Percentiles rank a stretch among this genome's conserved stretches.
phyloP scores from a whole-genome alignment of 1,284 basidiomycete genomes.

The Pseudomicrostroma phylloplanum region DNA sequence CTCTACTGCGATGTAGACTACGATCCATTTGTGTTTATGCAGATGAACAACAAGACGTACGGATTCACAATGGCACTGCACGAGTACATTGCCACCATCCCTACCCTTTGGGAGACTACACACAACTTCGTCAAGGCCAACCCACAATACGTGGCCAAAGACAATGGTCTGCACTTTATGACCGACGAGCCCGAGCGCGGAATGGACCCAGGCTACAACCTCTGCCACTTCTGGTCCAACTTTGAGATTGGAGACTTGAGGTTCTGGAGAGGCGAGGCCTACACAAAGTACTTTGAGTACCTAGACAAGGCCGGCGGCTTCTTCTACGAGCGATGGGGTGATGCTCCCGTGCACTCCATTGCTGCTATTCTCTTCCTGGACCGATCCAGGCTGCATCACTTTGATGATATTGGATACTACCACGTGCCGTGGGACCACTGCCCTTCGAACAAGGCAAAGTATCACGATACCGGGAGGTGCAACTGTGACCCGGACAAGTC shows the following conservation, averaged over 20 bases:
- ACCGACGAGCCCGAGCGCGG: conserved; percentile 65
- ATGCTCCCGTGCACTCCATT: conserved; percentile 60
- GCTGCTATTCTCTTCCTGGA: conserved; percentile 41
- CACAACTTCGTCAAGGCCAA: conserved; percentile 65
- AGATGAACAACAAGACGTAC: conserved; percentile 64
- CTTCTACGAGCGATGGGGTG: conserved; percentile 65
- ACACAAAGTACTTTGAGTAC: conserved; percentile 69
- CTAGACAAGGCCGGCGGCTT: conserved; percentile 70
- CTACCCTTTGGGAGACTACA: conserved; percentile 66
- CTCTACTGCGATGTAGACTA: conserved; percentile 71
- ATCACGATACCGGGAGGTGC: conserved; percentile 41
- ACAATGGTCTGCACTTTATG: conserved; percentile 70
- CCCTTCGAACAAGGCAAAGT: conserved; percentile 33
- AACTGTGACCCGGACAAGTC: conserved; percentile 39
- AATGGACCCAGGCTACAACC: conserved; percentile 58
- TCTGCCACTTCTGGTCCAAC: conserved; percentile 66
- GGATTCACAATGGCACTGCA: conserved; percentile 72
- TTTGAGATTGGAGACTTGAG: conserved; percentile 66
- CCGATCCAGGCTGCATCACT: conserved; percentile 32
- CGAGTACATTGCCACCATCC: conserved; percentile 72
- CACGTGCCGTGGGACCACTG: conserved; percentile 42
- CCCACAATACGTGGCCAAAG: conserved; percentile 63
- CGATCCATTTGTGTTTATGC: conserved; percentile 82
- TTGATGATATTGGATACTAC: conserved; percentile 44
- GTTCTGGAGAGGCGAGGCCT: conserved; percentile 72